These are phyloP conservation scores for Porogramme epimiltina DNA, from an alignment of 1,284 basidiomycete species.

Conservation along the genomic window DNA sequence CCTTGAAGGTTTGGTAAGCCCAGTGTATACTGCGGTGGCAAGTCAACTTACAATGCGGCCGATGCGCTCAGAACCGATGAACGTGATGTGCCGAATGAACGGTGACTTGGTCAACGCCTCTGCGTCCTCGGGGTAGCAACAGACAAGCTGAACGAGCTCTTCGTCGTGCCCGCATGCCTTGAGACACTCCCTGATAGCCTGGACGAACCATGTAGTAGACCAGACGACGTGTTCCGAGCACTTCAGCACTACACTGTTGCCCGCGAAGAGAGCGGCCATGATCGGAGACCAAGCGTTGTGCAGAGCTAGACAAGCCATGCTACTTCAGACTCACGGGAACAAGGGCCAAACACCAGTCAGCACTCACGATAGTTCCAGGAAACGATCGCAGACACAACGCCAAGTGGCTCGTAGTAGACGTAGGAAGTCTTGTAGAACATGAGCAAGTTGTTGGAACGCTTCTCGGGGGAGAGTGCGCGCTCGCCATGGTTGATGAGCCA, in stretches of 20 bases:
- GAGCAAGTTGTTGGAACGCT: constrained; percentile 72
- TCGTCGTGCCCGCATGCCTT: constrained; percentile 76
- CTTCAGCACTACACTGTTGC: constrained; percentile 91
- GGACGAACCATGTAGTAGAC: constrained; percentile 84
- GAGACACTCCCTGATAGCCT: constrained; percentile 76
- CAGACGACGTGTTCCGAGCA: constrained; percentile 92
- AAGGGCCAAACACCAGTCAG: not conserved
- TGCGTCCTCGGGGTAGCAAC: constrained; percentile 88
- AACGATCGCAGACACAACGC: constrained; percentile 90
- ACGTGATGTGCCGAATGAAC: constrained; percentile 80
- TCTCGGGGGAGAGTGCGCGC: constrained; percentile 68
- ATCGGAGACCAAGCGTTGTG: constrained; percentile 96
- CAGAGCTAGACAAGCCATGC: constrained; percentile 54
- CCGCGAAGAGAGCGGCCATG: constrained; percentile 86
- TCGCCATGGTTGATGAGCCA: constrained; percentile 87
- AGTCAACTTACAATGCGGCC: constrained; percentile 70
- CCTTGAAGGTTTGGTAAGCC: constrained; percentile 40
- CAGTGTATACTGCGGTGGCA: too few relatives aligned
- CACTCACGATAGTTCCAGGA: constrained; percentile 91
- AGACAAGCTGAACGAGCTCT: constrained; percentile 87
- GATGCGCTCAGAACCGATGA: constrained; percentile 92
- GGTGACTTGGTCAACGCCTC: constrained; percentile 81
- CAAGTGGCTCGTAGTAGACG: constrained; percentile 92
- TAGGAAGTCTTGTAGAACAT: constrained; percentile 84
- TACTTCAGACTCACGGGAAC: not conserved